These are phyloP conservation scores for Phytophthora brassicae DNA, from an alignment of 352 stramenopile species.

Conservation along the genomic window DNA sequence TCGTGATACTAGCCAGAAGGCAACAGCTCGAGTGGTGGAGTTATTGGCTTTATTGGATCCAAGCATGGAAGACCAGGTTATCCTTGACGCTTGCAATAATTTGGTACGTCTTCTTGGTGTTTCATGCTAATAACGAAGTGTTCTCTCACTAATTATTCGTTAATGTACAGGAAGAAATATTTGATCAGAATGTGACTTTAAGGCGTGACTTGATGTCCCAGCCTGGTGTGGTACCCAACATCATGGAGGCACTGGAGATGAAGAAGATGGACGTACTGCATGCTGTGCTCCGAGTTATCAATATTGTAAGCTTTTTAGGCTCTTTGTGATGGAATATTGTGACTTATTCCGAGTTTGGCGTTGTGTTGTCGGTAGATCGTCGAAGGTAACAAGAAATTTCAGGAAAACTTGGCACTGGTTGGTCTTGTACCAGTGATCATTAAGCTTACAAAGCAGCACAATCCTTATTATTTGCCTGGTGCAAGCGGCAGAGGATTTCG, in stretches of 20 bases:
- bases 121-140: not conserved
- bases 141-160: constrained; percentile 2
- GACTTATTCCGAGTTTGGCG: constrained; percentile 4
- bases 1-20: constrained; percentile 77
- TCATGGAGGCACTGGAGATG: constrained; percentile 93
- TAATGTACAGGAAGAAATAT: constrained; percentile 64
- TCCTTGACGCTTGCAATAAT: constrained; percentile 75
- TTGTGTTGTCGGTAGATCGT: constrained; percentile 60
- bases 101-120: constrained; percentile 38
- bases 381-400: constrained; percentile 88
- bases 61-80: constrained; percentile 87
- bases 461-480: constrained; percentile 32
- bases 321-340: not conserved
- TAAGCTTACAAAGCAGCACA: constrained; percentile 74
- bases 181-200: constrained; percentile 72
- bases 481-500: constrained; percentile 20
- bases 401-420: constrained; percentile 91
- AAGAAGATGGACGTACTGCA: constrained; percentile 88
- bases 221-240: constrained; percentile 90
- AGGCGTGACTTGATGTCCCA: constrained; percentile 87
- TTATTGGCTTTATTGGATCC: constrained; percentile 75
- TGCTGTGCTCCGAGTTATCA: constrained; percentile 86
- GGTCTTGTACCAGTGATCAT: constrained; percentile 92
- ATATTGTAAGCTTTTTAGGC: constrained; percentile 48
- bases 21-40: constrained; percentile 73